Evolutionary conservation across 495 filamentous ascomycete genomes (phyloP), one percentile per base, ranked within the genome.

Genomic region (Haplographium delicatum): DNA sequence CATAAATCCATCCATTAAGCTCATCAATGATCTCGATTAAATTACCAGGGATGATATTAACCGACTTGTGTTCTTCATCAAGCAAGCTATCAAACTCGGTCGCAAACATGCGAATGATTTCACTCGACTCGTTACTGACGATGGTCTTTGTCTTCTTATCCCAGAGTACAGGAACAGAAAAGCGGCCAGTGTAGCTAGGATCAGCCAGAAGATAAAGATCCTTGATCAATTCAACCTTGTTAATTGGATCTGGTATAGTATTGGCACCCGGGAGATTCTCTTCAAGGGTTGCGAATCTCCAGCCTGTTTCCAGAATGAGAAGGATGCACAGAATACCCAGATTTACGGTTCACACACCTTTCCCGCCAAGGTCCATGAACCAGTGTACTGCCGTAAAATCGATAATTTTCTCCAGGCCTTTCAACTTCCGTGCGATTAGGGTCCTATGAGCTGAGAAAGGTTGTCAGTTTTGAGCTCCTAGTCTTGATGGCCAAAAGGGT

Each of bases 41-140:
- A 6, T 71, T 53, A 22, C 65, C 56, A 8, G 85, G 84, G 34
- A 83, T 79, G n/a, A 85, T 61, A 13, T 74, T 76, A 6, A 75
- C 68, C 2, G 51, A 54, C 4, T 66, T 68, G 44, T 67, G 70
- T 44, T 69, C 69, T 8, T 60, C 65, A 46, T 78, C 76, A 8
- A 87, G 56, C 10, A 85, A 51, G 9, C 67, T 65, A 59, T 86
- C 74, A 54, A 87, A 86, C 51, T 73, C 79, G 6, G 39, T 43
- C 7, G 23, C 79, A 6, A 85, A 59, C 71, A 85, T 82, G 44
- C 80, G 69, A 25, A 89, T 85, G 46, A 90, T 87, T 66, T 89
- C 86, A 58, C 75, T 79, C 44, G 81, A 86, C 68, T 89, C 86
- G 54, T 89, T 89, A 65, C 74, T 86, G 51, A 88, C 85, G 44